Evolutionary conservation across 1,284 basidiomycete species (phyloP).

Genomic region (Ustilago xerochloae): DNA sequence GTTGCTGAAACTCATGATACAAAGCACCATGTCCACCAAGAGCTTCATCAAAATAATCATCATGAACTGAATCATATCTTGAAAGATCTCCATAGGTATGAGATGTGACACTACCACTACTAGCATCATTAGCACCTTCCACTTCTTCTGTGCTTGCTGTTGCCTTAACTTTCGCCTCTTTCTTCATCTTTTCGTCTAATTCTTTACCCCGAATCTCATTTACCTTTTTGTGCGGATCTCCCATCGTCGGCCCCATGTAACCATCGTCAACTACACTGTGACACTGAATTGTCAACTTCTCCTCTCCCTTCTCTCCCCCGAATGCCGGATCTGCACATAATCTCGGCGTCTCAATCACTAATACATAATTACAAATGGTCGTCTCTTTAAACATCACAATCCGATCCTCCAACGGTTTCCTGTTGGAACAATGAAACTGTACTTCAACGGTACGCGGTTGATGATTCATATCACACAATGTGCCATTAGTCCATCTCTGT

Average conservation of each 20-base stretch:
- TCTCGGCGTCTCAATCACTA: slow-evolving; percentile 50
- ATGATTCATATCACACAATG: slow-evolving; percentile 57
- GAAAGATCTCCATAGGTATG: slow-evolving; percentile 48
- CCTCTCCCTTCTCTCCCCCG: slow-evolving; percentile 44
- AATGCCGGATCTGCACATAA: slow-evolving; percentile 47
- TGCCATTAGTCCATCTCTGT: slow-evolving; percentile 60
- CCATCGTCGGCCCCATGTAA: slow-evolving; percentile 26
- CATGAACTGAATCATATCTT: slow-evolving; percentile 40
- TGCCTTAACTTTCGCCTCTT: not conserved
- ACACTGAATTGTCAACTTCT: slow-evolving; percentile 29
- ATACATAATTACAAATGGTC: slow-evolving; percentile 63
- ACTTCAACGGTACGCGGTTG: slow-evolving; percentile 58
- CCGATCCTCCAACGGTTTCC: slow-evolving; percentile 40
- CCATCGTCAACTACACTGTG: slow-evolving; percentile 38
- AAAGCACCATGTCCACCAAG: slow-evolving; percentile 28
- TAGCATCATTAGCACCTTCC: not conserved
- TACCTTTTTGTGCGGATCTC: slow-evolving; percentile 23
- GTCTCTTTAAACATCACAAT: slow-evolving; percentile 63
- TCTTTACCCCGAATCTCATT: not conserved
- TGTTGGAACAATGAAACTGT: slow-evolving; percentile 55
- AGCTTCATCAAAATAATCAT: slow-evolving; percentile 49
- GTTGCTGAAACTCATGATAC: slow-evolving; percentile 11
- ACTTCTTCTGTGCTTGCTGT: not conserved
- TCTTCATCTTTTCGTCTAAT: no score
- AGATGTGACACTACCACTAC: slow-evolving; percentile 11